These are phyloP conservation scores for Cotoneaster glaucophyllus DNA, from an alignment of 306 rosid species.

Conservation along the genomic window DNA sequence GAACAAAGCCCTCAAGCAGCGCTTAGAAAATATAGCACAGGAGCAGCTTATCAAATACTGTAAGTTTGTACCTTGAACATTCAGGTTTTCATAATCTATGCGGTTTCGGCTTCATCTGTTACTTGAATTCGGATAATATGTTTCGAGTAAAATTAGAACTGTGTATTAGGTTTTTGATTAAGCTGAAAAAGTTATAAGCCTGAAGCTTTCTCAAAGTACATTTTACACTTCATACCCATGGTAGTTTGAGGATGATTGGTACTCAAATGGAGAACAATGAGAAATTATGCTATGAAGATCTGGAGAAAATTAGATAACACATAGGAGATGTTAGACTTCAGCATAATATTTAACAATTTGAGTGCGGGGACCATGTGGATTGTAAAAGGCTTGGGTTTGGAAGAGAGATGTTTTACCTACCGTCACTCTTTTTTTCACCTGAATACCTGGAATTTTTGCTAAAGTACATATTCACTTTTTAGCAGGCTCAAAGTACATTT, in stretches of 20 bases:
- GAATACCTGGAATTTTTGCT: not conserved
- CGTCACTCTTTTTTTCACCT: not conserved
- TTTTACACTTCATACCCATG: not conserved
- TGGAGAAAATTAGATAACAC: not conserved
- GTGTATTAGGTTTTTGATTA: not conserved
- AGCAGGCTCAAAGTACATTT: not conserved
- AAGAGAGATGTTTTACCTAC: not conserved
- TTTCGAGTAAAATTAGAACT: not conserved
- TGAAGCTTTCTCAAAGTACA: not conserved
- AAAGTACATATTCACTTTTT: not conserved
- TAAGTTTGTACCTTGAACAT: conserved; percentile 38
- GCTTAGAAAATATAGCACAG: conserved; percentile 84
- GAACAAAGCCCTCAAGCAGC: conserved; percentile 95
- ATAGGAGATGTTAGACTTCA: not conserved
- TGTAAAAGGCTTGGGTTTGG: not conserved
- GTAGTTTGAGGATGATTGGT: not conserved
- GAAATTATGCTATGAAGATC: not conserved
- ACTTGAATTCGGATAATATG: not conserved
- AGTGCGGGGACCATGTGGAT: not conserved
- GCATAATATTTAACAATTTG: not conserved
- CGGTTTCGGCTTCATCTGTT: not conserved
- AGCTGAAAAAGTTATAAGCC: not conserved
- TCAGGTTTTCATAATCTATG: conserved; percentile 2
- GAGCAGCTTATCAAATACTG: conserved; percentile 93
- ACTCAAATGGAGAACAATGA: not conserved